Conservation (phyloP, 2,329 filamentous ascomycete genomes). For the Akanthomyces dipterigenus region DNA sequence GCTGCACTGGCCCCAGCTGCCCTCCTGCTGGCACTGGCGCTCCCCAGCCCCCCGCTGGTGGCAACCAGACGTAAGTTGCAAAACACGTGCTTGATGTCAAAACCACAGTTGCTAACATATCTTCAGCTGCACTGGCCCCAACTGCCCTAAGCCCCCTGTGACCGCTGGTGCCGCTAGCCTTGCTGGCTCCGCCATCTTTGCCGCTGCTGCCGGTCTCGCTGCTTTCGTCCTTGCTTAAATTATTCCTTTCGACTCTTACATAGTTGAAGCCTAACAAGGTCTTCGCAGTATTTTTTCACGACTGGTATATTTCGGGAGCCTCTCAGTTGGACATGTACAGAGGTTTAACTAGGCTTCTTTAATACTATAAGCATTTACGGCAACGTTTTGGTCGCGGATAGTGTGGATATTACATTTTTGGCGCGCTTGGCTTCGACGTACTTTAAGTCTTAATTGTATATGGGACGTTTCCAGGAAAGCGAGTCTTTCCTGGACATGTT, state of each 20-base stretch:
- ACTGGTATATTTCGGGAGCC: conserved; percentile 25
- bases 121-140: conserved; percentile 20
- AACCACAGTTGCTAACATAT: conserved; percentile 13
- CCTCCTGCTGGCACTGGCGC: conserved; percentile 29
- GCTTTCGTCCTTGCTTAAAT: conserved; percentile 51
- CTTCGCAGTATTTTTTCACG: conserved; percentile 29
- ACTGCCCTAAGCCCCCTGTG: conserved; percentile 25
- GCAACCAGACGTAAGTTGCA: conserved; percentile 28
- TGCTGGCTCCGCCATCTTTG: conserved; percentile 46
- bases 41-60: conserved; percentile 12
- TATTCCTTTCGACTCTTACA: conserved; percentile 26
- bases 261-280: conserved; percentile 33
- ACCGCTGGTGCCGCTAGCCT: conserved; percentile 48
- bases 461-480: conserved; percentile 18
- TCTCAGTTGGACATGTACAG: conserved; percentile 30
- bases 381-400: conserved; percentile 6
- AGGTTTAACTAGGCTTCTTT: conserved; percentile 30
- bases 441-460: conserved; percentile 43
- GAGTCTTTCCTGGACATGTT: conserved; percentile 7
- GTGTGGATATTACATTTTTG: conserved; percentile 13
- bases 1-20: background rate
- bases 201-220: conserved; percentile 47
- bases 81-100: background rate
- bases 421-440: conserved; percentile 24
- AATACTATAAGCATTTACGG: conserved; percentile 22